These are phyloP conservation scores for Coffea canephora DNA, from an alignment of 257 asterid genomes.

Conservation along the genomic window DNA sequence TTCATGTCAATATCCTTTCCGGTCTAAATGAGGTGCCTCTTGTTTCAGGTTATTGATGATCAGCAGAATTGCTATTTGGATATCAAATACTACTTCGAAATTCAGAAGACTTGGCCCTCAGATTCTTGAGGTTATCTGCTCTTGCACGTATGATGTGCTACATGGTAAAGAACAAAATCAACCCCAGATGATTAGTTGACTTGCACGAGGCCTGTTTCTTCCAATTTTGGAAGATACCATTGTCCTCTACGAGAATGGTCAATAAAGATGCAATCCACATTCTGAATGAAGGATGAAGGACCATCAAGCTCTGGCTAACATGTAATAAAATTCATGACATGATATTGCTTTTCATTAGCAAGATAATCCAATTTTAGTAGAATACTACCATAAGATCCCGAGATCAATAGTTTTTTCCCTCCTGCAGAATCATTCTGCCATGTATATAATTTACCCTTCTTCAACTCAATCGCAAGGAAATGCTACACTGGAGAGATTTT, in stretches of 20 bases:
- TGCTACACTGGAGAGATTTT: too few species aligned
- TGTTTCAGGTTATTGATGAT: conserved; percentile 39
- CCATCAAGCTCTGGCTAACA: neutral
- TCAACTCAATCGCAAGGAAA: neutral
- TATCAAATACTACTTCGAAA: conserved; percentile 49
- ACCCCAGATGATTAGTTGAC: neutral
- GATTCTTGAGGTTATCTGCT: conserved; percentile 12
- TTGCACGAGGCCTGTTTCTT: neutral
- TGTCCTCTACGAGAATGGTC: neutral
- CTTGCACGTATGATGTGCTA: neutral
- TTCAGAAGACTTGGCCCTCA: conserved; percentile 49
- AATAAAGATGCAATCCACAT: neutral
- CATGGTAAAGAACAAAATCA: neutral
- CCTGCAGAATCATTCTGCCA: neutral
- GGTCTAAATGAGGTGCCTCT: too few species aligned
- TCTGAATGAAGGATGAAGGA: neutral
- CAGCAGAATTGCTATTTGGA: conserved; percentile 46
- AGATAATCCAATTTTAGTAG: neutral
- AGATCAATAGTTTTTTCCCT: neutral
- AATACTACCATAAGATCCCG: neutral
- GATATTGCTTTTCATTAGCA: neutral
- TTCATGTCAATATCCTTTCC: too few species aligned
- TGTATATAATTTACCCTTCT: neutral
- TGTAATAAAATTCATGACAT: neutral
- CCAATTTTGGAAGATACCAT: neutral